Evolutionary conservation across 2,329 filamentous ascomycete genomes (phyloP).

Genomic region (Corynespora cassiicola): DNA sequence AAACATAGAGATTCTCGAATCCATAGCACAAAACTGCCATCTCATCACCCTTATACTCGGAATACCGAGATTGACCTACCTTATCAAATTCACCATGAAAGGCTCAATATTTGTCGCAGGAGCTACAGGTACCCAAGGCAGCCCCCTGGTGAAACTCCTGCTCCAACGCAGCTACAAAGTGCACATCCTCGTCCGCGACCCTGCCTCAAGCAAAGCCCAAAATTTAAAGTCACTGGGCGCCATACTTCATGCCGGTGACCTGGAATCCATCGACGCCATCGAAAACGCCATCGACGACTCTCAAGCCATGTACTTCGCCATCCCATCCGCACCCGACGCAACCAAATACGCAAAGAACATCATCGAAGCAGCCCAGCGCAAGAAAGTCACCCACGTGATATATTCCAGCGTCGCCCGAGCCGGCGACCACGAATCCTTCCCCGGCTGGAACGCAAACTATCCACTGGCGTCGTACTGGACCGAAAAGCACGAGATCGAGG

Average conservation of each 20-base stretch:
- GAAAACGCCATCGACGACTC: constrained; percentile 1
- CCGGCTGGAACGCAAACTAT: constrained; percentile 7
- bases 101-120: no score
- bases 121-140: no score
- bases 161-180: constrained; percentile 1
- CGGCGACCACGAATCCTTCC: constrained; percentile 7
- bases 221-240: neutral
- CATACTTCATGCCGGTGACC: neutral
- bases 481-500: constrained; percentile 7
- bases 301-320: constrained; percentile 6
- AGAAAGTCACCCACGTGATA: constrained; percentile 2
- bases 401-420: constrained; percentile 9
- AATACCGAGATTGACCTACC: no score
- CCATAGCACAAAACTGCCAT: no score
- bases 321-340: constrained; percentile 3
- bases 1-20: no score
- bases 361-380: constrained; percentile 3
- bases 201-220: constrained; percentile 1
- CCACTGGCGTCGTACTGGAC: constrained; percentile 10
- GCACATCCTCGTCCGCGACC: constrained; percentile 4
- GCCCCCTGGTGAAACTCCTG: no score
- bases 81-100: no score
- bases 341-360: constrained; percentile 5
- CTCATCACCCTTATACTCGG: no score
- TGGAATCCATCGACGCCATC: neutral